These are phyloP conservation scores for Solanum boliviense DNA, from an alignment of 257 asterid genomes.

Conservation along the genomic window DNA sequence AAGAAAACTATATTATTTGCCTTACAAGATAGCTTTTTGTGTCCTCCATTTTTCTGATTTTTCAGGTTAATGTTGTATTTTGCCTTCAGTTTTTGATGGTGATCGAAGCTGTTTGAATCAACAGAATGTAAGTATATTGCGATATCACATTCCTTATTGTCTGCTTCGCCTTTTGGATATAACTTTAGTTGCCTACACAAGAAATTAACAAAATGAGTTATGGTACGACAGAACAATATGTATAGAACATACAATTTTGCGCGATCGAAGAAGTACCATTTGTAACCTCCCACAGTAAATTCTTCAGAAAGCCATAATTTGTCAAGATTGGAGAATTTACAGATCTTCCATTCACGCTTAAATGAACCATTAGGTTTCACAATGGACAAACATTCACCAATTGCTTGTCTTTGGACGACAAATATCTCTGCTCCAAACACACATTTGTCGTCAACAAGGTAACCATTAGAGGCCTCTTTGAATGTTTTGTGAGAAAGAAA, in stretches of 20 bases:
- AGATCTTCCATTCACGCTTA: background rate
- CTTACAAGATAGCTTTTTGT: background rate
- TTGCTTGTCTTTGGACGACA: background rate
- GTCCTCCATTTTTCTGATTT: background rate
- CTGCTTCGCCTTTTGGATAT: background rate
- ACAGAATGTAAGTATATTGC: background rate
- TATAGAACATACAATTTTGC: no score
- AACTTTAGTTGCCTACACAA: background rate
- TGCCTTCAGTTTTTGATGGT: background rate
- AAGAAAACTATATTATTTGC: background rate
- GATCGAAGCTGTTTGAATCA: background rate
- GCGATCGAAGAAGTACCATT: background rate
- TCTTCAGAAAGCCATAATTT: background rate
- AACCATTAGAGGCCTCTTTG: constrained; percentile 7
- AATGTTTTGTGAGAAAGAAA: constrained; percentile 1
- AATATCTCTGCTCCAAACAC: constrained; percentile 13
- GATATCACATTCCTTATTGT: background rate
- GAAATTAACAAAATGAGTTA: background rate
- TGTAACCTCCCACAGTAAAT: background rate
- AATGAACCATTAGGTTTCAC: background rate
- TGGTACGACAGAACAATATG: background rate
- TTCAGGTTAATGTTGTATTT: background rate
- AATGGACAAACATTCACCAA: constrained; percentile 1
- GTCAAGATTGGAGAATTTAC: background rate
- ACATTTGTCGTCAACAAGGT: constrained; percentile 6